Conservation (phyloP, 148 eudicot genomes). For the Nyssa sinensis region DNA sequence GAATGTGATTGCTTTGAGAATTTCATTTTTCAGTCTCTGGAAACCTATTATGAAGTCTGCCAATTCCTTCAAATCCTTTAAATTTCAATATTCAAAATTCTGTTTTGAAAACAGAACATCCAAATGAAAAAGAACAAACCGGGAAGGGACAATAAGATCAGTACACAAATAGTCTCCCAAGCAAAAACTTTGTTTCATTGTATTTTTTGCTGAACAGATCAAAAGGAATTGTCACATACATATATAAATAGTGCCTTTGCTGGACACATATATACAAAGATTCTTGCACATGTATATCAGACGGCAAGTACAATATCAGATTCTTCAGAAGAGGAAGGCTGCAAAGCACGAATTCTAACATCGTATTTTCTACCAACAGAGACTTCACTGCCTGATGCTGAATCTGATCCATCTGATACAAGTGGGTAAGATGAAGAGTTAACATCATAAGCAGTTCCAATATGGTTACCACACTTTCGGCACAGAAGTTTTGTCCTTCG, state of each 20-base stretch:
- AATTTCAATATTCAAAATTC: no score
- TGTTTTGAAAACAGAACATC: no score
- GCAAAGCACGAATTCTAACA: constrained; percentile 63
- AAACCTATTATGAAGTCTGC: no score
- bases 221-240: not conserved
- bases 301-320: constrained; percentile 38
- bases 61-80: no score
- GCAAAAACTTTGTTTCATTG: not conserved
- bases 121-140: no score
- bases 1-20: no score
- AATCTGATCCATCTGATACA: constrained; percentile 39
- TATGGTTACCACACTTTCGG: constrained; percentile 63
- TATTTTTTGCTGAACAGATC: not conserved
- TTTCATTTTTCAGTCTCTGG: no score
- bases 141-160: no score
- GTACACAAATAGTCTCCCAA: not conserved
- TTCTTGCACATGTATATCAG: constrained; percentile 18
- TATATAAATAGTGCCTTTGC: not conserved
- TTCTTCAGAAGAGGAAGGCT: constrained; percentile 51
- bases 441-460: constrained; percentile 49
- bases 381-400: constrained; percentile 36
- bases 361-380: constrained; percentile 43
- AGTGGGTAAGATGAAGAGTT: constrained; percentile 30
- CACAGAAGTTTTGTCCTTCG: constrained; percentile 60
- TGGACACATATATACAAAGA: not conserved